These are phyloP conservation scores for Trametes cubensis DNA, from an alignment of 768 basidiomycete species.

Conservation along the genomic window DNA sequence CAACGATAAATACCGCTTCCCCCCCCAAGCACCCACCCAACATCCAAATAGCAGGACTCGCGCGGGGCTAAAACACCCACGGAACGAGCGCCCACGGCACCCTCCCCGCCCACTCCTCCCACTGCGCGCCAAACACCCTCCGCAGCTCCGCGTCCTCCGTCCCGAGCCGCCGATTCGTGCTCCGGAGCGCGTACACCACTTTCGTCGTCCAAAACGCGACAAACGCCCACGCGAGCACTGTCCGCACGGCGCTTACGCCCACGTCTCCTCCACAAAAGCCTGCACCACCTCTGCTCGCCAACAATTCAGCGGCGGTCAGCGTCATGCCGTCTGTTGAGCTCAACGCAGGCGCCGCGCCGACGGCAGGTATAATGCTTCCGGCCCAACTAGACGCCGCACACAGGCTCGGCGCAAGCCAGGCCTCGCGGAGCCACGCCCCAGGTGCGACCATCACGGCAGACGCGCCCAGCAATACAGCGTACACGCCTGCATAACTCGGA, in stretches of 20 bases:
- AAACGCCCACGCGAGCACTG: conserved; percentile 22
- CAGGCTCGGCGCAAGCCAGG: conserved; percentile 18
- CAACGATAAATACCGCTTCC: not conserved
- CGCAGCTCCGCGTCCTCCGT: conserved; percentile 32
- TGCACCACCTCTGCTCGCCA: not conserved
- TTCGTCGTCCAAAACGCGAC: conserved; percentile 37
- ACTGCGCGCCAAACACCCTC: conserved; percentile 30
- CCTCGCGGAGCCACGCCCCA: conserved; percentile 30
- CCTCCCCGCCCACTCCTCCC: conserved; percentile 31
- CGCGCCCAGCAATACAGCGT: conserved; percentile 33
- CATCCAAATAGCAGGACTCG: too few species aligned
- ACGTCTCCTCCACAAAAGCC: not conserved
- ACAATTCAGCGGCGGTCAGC: too few species aligned
- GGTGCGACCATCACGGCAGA: conserved; percentile 27
- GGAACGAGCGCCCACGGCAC: conserved; percentile 33
- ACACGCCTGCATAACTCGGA: conserved; percentile 41
- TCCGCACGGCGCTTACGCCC: not conserved
- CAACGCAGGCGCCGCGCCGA: not conserved
- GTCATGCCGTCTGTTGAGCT: not conserved
- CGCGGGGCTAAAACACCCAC: conserved; percentile 24
- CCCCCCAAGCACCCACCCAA: too few species aligned
- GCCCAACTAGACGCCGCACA: not conserved
- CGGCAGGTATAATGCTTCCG: not conserved
- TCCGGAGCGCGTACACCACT: conserved; percentile 31
- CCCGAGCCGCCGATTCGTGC: conserved; percentile 31